phyloP scores from a whole-genome alignment of 768 basidiomycete species.

The Kwoniella heveanensis region DNA sequence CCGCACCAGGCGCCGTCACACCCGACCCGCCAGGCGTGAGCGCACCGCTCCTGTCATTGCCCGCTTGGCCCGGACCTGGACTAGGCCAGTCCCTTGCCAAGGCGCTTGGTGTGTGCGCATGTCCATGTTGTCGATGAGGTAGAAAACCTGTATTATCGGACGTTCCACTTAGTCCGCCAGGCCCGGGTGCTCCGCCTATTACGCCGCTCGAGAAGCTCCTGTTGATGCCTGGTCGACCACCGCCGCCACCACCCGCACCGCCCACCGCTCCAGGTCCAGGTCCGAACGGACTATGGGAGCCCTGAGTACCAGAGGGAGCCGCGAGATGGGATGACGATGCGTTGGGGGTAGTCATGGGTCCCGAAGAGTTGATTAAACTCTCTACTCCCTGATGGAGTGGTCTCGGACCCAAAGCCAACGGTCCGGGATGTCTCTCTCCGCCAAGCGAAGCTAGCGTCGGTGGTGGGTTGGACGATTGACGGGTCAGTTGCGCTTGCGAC shows the following conservation, averaged over 20 bases:
- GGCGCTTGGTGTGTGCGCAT: conserved; percentile 20
- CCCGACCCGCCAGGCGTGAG: conserved; percentile 27
- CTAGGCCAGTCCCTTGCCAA: conserved; percentile 28
- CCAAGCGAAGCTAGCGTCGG: conserved; percentile 6
- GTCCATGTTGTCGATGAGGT: background rate
- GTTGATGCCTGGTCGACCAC: conserved; percentile 29
- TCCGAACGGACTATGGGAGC: background rate
- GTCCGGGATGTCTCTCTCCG: conserved; percentile 9
- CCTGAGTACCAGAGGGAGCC: background rate
- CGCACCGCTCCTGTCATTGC: conserved; percentile 2
- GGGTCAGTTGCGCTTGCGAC: conserved; percentile 24
- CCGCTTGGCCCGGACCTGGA: conserved; percentile 10
- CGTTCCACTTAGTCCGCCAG: background rate
- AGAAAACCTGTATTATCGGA: background rate
- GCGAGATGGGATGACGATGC: conserved; percentile 4
- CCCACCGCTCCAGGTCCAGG: background rate
- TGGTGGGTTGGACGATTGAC: conserved; percentile 4
- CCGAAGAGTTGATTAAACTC: conserved; percentile 10
- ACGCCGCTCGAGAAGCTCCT: conserved; percentile 34
- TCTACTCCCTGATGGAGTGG: conserved; percentile 21
- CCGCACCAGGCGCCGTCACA: conserved; percentile 38
- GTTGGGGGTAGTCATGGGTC: conserved; percentile 26
- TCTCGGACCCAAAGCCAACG: conserved; percentile 11
- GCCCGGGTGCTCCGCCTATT: conserved; percentile 22
- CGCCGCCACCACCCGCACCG: background rate